Evolutionary conservation across 2,329 filamentous ascomycete species (phyloP), one percentile per base, ranked within the genome.

Genomic region (Colletotrichum paranaense): DNA sequence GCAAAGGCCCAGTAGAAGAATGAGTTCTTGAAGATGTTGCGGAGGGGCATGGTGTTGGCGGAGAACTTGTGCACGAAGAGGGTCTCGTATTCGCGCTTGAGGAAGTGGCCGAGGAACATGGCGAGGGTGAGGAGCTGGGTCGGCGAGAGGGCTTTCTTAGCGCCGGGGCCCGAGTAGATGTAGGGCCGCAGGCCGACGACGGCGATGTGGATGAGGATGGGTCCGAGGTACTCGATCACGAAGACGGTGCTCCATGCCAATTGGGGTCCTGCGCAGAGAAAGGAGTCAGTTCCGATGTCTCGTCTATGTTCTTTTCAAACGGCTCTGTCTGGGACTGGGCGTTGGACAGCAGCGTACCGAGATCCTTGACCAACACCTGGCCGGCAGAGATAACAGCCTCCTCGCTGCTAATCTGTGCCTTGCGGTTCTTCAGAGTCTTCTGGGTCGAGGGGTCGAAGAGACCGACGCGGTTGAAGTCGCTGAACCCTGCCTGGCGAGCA

Each of bases 71-170:
- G 97, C 75, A 99, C 90, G 81, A 97, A 98, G 75, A 98, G 81
- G 0, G 97, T 98, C 86, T 99, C 97, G 76, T 94, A 88, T 86
- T 99, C 97, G 80, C 97, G 95, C 89, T 99, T 99, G 81, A 94
- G 77, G 84, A 98, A 99, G 87, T 99, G 97, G 14, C 93, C 83
- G 69, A 92, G 86, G 78, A 98, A 90, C 81, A 98, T 90, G 74
- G 86, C 85, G 81, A 95, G 93, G 63, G 92, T 89, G 64, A 98
- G 87, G 78, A 89, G 90, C 84, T 99, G 97, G 2, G 90, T 87
- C 86, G 85, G 81, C 80, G 89, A 85, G 88, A 97, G 79, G 78
- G 88, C 79, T 80, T 86, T 79, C 78, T 82, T 81, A 78, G 85
- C 80, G 32, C 55, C 59, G 76, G 80, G 80, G 76, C 80, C 80